Conservation (phyloP, 106 monocot genomes). For the Hemerocallis citrina region DNA sequence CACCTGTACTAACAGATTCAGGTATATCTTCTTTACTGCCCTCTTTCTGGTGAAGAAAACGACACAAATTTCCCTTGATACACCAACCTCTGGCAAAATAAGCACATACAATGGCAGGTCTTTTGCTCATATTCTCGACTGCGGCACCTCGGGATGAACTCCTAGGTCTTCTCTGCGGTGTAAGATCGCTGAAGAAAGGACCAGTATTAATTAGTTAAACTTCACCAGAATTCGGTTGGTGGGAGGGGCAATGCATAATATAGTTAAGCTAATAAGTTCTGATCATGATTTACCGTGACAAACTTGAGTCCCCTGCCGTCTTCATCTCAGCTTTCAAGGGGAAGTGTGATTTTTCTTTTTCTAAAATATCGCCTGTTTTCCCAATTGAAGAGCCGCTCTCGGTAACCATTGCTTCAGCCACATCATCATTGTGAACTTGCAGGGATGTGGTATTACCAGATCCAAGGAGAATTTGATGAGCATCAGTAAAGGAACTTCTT, state of each 20-base stretch:
- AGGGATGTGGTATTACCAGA: not conserved
- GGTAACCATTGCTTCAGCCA: not conserved
- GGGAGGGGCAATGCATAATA: not conserved
- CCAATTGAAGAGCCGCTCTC: conserved; percentile 12
- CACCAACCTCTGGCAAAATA: conserved; percentile 68
- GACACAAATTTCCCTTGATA: conserved; percentile 64
- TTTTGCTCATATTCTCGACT: conserved; percentile 24
- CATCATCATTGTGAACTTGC: not conserved
- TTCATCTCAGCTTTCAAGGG: conserved; percentile 1
- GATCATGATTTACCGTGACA: conserved; percentile 20
- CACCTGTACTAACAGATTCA: conserved; percentile 1
- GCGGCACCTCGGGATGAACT: conserved; percentile 30
- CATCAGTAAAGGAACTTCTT: not conserved
- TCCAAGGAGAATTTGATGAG: conserved; percentile 5
- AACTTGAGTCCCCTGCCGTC: not conserved
- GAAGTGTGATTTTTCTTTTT: conserved; percentile 11
- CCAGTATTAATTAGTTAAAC: not conserved
- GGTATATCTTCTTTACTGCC: conserved; percentile 10
- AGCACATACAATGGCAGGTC: conserved; percentile 29
- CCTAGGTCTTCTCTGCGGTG: conserved; percentile 26
- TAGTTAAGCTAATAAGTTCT: not conserved
- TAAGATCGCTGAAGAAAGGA: conserved; percentile 10
- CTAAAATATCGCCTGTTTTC: conserved; percentile 11
- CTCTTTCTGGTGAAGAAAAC: conserved; percentile 52
- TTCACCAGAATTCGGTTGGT: not conserved